These are phyloP conservation scores for Aspergillus ochraceoroseus DNA, from an alignment of 2,329 filamentous ascomycete genomes.

Conservation along the genomic window DNA sequence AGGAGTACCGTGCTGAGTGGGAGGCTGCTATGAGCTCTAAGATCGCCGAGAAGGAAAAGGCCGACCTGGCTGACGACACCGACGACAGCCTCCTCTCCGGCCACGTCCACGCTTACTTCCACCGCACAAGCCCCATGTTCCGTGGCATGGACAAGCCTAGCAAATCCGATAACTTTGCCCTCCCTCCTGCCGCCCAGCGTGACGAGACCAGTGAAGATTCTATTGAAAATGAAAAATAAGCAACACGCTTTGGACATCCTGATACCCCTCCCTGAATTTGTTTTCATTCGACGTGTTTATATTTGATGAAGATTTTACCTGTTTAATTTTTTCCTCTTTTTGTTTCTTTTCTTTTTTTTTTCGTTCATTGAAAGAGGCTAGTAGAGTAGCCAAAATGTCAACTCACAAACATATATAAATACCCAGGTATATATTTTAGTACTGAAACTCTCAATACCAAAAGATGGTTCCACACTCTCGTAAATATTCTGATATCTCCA, in stretches of 20 bases:
- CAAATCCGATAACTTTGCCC: conserved; percentile 31
- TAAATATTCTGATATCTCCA: too few relatives aligned
- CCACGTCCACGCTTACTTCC: conserved; percentile 51
- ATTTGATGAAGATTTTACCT: neutral
- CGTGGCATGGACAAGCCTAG: conserved; percentile 32
- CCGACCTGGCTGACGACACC: conserved; percentile 33
- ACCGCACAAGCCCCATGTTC: conserved; percentile 48
- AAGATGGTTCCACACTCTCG: too few relatives aligned
- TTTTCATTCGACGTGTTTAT: neutral
- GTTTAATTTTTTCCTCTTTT: conserved; percentile 12
- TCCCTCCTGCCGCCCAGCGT: conserved; percentile 34
- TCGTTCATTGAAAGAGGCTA: too few relatives aligned
- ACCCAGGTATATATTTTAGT: conserved; percentile 8
- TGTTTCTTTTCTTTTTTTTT: conserved; percentile 5
- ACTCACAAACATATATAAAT: conserved; percentile 11
- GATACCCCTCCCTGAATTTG: conserved; percentile 13
- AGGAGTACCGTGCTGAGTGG: conserved; percentile 66
- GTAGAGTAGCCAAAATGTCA: too few relatives aligned
- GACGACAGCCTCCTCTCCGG: conserved; percentile 47
- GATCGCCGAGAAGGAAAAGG: conserved; percentile 46
- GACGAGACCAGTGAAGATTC: conserved; percentile 21
- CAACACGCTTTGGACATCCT: neutral
- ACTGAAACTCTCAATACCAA: neutral
- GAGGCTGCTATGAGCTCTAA: conserved; percentile 49
- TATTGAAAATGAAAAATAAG: conserved; percentile 23